Evolutionary conservation across 768 basidiomycete species (phyloP).

Genomic region (Phlegmacium glaucopus): DNA sequence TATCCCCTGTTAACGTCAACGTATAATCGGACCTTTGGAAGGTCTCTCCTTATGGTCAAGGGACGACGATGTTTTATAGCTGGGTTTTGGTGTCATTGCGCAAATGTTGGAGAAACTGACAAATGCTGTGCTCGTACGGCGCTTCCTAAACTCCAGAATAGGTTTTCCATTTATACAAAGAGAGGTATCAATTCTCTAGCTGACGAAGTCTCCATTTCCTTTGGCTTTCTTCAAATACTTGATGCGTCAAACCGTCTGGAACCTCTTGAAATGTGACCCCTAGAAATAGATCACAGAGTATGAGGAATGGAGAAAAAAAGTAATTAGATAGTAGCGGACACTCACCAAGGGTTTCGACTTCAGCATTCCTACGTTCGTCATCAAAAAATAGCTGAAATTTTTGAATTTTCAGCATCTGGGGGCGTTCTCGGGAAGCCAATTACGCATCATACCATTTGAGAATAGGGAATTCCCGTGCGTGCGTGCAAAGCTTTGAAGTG

Average conservation of each 20-base stretch:
- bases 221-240: constrained; percentile 71
- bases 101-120: too few relatives aligned
- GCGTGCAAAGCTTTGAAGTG: constrained; percentile 77
- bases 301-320: neutral
- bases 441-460: constrained; percentile 64
- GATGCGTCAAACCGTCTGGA: constrained; percentile 51
- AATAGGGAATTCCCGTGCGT: constrained; percentile 73
- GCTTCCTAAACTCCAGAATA: too few relatives aligned
- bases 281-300: constrained; percentile 15
- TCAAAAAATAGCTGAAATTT: constrained; percentile 60
- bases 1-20: too few relatives aligned
- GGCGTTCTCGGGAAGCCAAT: neutral
- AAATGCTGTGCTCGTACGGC: too few relatives aligned
- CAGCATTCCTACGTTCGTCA: constrained; percentile 61
- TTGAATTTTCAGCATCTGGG: too few relatives aligned
- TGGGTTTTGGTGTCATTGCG: too few relatives aligned
- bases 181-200: constrained; percentile 11
- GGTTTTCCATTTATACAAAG: too few relatives aligned
- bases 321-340: constrained; percentile 2
- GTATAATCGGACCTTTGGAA: too few relatives aligned
- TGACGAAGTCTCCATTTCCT: constrained; percentile 60
- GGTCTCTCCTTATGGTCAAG: too few relatives aligned
- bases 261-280: constrained; percentile 86
- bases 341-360: constrained; percentile 59
- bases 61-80: too few relatives aligned